phyloP scores from a whole-genome alignment of 169 alveolate species.

The Miamiensis avidus region DNA sequence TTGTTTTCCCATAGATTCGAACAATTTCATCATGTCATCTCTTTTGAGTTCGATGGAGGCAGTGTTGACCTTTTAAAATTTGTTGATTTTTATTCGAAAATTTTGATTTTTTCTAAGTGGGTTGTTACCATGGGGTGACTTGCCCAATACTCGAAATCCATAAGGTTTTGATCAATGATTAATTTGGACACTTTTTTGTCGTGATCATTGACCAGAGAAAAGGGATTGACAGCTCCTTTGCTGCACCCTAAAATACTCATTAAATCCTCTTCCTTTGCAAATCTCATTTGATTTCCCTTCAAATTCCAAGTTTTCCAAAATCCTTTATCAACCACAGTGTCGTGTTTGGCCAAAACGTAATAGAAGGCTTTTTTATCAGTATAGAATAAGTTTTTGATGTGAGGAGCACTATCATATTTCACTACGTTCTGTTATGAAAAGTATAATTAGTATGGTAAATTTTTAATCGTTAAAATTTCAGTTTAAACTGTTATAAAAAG shows the following conservation, averaged over 20 bases:
- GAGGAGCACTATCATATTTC: conserved; percentile 42
- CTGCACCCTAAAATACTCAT: conserved; percentile 50
- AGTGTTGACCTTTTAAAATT: conserved; percentile 32
- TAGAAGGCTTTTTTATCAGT: conserved; percentile 68
- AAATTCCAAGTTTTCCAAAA: conserved; percentile 68
- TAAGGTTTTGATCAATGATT: conserved; percentile 68
- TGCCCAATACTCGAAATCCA: conserved; percentile 51
- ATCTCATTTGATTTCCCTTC: conserved; percentile 74
- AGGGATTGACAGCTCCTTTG: conserved; percentile 74
- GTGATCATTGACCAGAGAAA: conserved; percentile 68
- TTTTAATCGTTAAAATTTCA: too few species aligned
- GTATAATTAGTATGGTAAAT: neutral
- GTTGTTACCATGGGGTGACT: conserved; percentile 71
- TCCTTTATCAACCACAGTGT: conserved; percentile 67
- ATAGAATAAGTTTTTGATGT: conserved; percentile 68
- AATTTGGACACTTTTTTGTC: conserved; percentile 57
- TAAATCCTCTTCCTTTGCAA: conserved; percentile 64
- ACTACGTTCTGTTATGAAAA: neutral
- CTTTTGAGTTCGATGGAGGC: conserved; percentile 63
- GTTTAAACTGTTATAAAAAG: too few species aligned
- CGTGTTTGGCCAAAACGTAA: conserved; percentile 70
- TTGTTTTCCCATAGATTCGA: conserved; percentile 53
- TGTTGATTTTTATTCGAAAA: neutral
- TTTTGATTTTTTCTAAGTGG: too few species aligned
- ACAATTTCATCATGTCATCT: conserved; percentile 56